phyloP scores from a whole-genome alignment of 768 basidiomycete genomes.

The Porphyrellus cyaneotinctus region DNA sequence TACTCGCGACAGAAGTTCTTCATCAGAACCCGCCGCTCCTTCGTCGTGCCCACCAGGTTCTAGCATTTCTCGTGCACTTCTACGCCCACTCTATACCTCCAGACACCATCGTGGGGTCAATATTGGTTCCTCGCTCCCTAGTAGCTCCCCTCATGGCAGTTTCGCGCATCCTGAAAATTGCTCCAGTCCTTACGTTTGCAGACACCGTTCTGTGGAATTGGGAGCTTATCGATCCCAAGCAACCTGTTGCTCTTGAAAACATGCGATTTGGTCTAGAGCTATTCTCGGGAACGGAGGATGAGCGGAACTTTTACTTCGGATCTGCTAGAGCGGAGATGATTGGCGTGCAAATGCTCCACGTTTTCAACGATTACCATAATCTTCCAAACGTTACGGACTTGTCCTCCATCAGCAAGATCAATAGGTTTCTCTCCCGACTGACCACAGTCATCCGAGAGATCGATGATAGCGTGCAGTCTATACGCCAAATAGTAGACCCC shows the following conservation, averaged over 20 bases:
- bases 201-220: constrained; percentile 97
- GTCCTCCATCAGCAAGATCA: constrained; percentile 60
- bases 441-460: constrained; percentile 70
- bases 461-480: constrained; percentile 59
- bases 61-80: constrained; percentile 86
- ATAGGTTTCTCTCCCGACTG: constrained; percentile 67
- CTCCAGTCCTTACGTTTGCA: constrained; percentile 92
- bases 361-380: constrained; percentile 83
- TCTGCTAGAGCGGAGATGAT: constrained; percentile 84
- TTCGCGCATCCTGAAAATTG: constrained; percentile 75
- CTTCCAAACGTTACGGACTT: constrained; percentile 66
- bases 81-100: constrained; percentile 79
- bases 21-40: constrained; percentile 53
- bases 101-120: constrained; percentile 33
- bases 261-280: constrained; percentile 59
- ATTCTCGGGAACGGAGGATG: constrained; percentile 85
- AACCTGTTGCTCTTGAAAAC: constrained; percentile 66
- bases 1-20: constrained; percentile 55
- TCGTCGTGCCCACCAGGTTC: constrained; percentile 84
- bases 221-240: constrained; percentile 52
- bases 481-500: constrained; percentile 74
- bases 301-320: constrained; percentile 79
- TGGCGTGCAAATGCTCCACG: constrained; percentile 79
- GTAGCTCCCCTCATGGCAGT: constrained; percentile 74
- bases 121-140: constrained; percentile 70